Evolutionary conservation across 2,329 filamentous ascomycete species (phyloP).

Genomic region (Helotiales sp.): DNA sequence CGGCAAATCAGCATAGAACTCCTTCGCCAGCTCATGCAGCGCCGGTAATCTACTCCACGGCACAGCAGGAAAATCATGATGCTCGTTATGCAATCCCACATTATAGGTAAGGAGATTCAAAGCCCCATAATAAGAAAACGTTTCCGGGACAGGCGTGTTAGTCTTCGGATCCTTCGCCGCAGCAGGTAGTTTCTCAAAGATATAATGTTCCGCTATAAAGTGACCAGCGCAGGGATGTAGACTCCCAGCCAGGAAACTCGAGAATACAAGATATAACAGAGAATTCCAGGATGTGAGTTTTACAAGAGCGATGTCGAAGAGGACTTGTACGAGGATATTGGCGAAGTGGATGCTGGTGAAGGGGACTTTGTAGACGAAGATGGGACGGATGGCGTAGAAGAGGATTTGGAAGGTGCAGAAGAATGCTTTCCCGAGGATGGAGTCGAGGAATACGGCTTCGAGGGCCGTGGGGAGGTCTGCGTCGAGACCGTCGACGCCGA

Average conservation of each 20-base stretch:
- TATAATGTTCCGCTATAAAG: conserved; percentile 98
- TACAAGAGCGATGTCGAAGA: conserved; percentile 74
- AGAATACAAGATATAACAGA: conserved; percentile 80
- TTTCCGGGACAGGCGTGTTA: conserved; percentile 72
- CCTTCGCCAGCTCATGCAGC: conserved; percentile 76
- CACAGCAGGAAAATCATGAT: conserved; percentile 96
- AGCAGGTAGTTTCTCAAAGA: conserved; percentile 62
- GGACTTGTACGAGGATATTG: conserved; percentile 76
- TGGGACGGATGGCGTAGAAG: conserved; percentile 95
- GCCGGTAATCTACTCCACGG: conserved; percentile 86
- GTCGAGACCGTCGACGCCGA: conserved; percentile 93
- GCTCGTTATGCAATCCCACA: conserved; percentile 96
- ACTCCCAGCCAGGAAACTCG: conserved; percentile 89
- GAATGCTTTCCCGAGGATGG: conserved; percentile 93
- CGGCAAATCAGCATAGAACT: conserved; percentile 90
- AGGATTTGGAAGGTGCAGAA: conserved; percentile 99
- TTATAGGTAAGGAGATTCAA: conserved; percentile 95
- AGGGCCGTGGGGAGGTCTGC: conserved; percentile 91
- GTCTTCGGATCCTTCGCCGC: conserved; percentile 58
- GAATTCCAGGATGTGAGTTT: conserved; percentile 60
- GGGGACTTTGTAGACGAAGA: conserved; percentile 88
- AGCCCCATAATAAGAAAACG: conserved; percentile 93
- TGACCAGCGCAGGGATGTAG: conserved; percentile 94
- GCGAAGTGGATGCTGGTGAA: conserved; percentile 81
- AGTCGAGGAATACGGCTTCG: conserved; percentile 92